These are phyloP conservation scores for Colletotrichum horii DNA, from an alignment of 2,329 filamentous ascomycete species.

Conservation along the genomic window DNA sequence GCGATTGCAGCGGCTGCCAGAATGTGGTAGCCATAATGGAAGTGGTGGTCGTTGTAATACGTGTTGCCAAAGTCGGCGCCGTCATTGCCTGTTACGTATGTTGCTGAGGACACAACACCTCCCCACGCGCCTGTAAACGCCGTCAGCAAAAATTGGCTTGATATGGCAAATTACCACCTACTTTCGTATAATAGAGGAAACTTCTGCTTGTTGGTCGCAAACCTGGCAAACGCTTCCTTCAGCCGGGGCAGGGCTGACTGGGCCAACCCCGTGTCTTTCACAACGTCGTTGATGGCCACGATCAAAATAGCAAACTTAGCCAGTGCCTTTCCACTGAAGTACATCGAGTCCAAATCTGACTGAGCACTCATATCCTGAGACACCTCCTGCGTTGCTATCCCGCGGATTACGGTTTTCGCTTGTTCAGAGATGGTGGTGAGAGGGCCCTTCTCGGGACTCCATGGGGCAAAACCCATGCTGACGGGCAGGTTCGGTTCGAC, in stretches of 20 bases:
- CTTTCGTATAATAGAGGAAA: constrained; percentile 70
- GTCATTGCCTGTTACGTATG: constrained; percentile 71
- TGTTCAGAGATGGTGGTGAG: constrained; percentile 52
- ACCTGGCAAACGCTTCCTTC: constrained; percentile 70
- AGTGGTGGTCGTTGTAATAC: constrained; percentile 79
- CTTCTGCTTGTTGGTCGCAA: constrained; percentile 70
- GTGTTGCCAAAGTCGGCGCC: constrained; percentile 89
- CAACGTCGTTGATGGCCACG: constrained; percentile 68
- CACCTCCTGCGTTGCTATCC: constrained; percentile 74
- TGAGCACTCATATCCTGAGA: constrained; percentile 77
- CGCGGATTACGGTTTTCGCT: constrained; percentile 64
- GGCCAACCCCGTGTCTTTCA: constrained; percentile 62
- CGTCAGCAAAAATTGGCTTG: neutral
- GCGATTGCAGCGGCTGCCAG: constrained; percentile 85
- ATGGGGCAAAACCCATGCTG: constrained; percentile 80
- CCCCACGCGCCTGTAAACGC: constrained; percentile 69
- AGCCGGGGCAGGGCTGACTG: constrained; percentile 64
- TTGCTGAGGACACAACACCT: constrained; percentile 78
- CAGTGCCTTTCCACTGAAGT: constrained; percentile 86
- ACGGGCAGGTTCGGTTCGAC: constrained; percentile 74
- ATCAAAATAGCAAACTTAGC: constrained; percentile 78
- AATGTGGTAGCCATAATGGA: constrained; percentile 88
- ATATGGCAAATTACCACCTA: constrained; percentile 35
- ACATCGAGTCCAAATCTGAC: constrained; percentile 83
- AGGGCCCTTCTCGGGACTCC: constrained; percentile 62